These are phyloP conservation scores for Trichoderma oligosporum DNA, from an alignment of 2,329 filamentous ascomycete genomes.

Conservation along the genomic window DNA sequence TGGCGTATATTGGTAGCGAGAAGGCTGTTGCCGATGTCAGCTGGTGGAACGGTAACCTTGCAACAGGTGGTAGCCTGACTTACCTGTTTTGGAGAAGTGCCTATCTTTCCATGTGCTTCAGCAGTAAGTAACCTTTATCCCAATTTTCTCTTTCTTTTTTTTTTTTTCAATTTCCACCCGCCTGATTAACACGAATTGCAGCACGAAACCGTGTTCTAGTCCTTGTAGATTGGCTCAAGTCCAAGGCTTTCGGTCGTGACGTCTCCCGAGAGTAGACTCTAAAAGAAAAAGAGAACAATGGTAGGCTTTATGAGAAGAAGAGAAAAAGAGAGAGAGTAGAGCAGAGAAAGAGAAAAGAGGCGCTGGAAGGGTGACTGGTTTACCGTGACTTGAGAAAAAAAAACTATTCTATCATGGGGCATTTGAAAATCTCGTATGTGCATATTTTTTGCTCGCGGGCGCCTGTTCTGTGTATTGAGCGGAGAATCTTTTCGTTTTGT, in stretches of 20 bases:
- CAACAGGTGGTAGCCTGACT: conserved; percentile 86
- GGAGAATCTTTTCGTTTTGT: conserved; percentile 6
- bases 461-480: conserved; percentile 17
- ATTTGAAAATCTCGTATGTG: conserved; percentile 9
- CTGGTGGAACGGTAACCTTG: conserved; percentile 96
- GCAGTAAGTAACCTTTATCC: conserved; percentile 65
- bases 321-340: not conserved
- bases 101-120: conserved; percentile 99
- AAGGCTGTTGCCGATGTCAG: conserved; percentile 95
- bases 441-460: conserved; percentile 15
- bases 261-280: conserved; percentile 70
- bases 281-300: no score
- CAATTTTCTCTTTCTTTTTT: not conserved
- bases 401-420: not conserved
- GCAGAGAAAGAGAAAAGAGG: conserved; percentile 14
- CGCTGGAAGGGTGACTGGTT: conserved; percentile 7
- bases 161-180: not conserved
- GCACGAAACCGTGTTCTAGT: conserved; percentile 93
- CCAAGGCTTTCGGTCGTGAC: conserved; percentile 92
- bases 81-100: conserved; percentile 98
- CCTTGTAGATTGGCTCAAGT: conserved; percentile 92
- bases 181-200: conserved; percentile 36
- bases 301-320: not conserved
- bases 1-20: conserved; percentile 98
- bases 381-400: conserved; percentile 6